phyloP scores from a whole-genome alignment of 2,329 filamentous ascomycete species.

The Hyphodiscus sp. region DNA sequence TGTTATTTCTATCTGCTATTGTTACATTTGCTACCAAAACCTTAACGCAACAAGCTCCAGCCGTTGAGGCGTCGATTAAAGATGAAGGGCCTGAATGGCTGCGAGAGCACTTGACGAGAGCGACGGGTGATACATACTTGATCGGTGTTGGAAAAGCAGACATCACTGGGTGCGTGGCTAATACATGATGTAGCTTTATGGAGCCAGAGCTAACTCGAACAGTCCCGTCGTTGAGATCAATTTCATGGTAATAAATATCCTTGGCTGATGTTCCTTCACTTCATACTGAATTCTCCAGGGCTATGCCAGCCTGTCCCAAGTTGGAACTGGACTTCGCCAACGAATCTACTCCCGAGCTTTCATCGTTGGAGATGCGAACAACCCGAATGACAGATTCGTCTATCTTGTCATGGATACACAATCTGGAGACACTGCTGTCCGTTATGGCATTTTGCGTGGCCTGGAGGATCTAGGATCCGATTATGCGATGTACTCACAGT shows the following conservation, averaged over 20 bases:
- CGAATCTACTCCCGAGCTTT: constrained; percentile 86
- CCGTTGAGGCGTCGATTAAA: not conserved
- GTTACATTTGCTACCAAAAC: not conserved
- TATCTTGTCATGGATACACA: constrained; percentile 84
- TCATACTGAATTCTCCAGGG: constrained; percentile 36
- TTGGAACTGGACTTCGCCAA: constrained; percentile 78
- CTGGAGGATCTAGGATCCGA: constrained; percentile 61
- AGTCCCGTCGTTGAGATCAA: constrained; percentile 81
- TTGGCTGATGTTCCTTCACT: not conserved
- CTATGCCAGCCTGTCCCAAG: constrained; percentile 76
- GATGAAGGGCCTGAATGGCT: constrained; percentile 2
- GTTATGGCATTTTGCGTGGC: constrained; percentile 77
- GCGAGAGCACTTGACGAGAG: constrained; percentile 11
- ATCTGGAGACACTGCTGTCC: constrained; percentile 79
- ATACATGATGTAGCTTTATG: not conserved
- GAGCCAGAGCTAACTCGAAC: not conserved
- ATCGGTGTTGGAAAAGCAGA: constrained; percentile 66
- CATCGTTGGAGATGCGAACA: constrained; percentile 65
- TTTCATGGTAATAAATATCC: constrained; percentile 48
- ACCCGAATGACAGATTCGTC: constrained; percentile 66
- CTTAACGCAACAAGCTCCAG: not conserved
- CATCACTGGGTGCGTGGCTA: constrained; percentile 49
- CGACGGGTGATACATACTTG: constrained; percentile 41
- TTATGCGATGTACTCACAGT: constrained; percentile 67
- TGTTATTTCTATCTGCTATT: constrained; percentile 3